phyloP scores from a whole-genome alignment of 2,329 filamentous ascomycete species.

The Magnaporthiopsis rhizophila region DNA sequence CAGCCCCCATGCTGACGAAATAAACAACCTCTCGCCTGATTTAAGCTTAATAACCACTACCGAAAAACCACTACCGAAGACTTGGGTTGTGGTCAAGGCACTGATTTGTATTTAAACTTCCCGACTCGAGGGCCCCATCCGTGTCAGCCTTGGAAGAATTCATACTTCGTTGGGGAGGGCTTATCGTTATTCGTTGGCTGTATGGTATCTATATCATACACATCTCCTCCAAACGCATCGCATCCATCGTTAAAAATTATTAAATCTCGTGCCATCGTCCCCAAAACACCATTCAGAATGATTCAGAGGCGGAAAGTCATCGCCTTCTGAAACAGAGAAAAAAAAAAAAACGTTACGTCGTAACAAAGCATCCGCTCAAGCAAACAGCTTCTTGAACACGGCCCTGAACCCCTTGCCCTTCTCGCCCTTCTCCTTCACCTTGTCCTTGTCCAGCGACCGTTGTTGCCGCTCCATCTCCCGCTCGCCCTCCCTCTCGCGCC shows the following conservation, averaged over 20 bases:
- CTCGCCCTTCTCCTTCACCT: conserved; percentile 5
- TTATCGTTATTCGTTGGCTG: background rate
- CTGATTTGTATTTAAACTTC: too few species aligned
- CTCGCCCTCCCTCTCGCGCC: background rate
- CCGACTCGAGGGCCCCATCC: too few species aligned
- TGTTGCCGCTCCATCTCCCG: background rate
- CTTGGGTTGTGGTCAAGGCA: too few species aligned
- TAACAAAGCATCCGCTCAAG: background rate
- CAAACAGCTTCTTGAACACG: conserved; percentile 13
- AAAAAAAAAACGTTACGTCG: background rate
- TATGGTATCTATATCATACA: background rate
- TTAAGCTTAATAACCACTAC: too few species aligned
- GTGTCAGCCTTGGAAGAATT: too few species aligned
- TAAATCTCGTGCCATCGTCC: background rate
- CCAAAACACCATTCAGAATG: too few species aligned
- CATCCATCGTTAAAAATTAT: background rate
- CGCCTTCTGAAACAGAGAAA: background rate
- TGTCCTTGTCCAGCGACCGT: conserved; percentile 7
- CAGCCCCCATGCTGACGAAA: too few species aligned
- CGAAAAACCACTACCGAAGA: too few species aligned
- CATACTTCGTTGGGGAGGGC: background rate
- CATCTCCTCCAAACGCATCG: background rate
- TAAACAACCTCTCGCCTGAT: too few species aligned
- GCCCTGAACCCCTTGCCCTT: conserved; percentile 10
- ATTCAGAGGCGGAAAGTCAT: too few species aligned